Evolutionary conservation across 805 yeast genomes (phyloP).

Genomic region (Cyberlindnera americana): DNA sequence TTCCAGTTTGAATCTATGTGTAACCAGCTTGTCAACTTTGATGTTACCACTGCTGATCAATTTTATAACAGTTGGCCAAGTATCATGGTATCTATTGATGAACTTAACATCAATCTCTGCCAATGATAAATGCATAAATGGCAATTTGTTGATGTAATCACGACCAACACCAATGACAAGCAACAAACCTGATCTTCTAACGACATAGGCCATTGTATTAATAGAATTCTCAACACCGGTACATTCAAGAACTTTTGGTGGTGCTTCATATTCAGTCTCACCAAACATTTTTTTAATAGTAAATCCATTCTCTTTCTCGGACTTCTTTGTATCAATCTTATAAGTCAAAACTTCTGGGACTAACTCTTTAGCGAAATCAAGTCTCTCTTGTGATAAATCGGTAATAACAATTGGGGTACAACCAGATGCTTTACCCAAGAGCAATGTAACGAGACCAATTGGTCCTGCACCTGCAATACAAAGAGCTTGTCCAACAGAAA

Average conservation of each 20-base stretch:
- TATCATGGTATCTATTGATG: constrained; percentile 51
- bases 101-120: constrained; percentile 50
- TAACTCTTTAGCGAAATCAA: constrained; percentile 43
- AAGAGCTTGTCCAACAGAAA: constrained; percentile 46
- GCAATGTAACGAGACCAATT: constrained; percentile 48
- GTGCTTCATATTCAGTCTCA: constrained; percentile 34
- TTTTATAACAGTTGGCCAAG: constrained; percentile 56
- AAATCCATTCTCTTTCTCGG: constrained; percentile 36
- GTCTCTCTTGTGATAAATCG: constrained; percentile 42
- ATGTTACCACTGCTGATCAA: constrained; percentile 42
- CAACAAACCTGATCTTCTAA: constrained; percentile 44
- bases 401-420: constrained; percentile 50
- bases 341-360: constrained; percentile 46
- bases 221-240: constrained; percentile 51
- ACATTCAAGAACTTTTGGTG: constrained; percentile 48
- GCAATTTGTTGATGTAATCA: constrained; percentile 42
- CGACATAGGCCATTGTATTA: constrained; percentile 42
- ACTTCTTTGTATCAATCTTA: constrained; percentile 33
- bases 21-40: constrained; percentile 43
- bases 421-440: constrained; percentile 49
- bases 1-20: constrained; percentile 46
- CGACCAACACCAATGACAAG: constrained; percentile 52
- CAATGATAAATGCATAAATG: constrained; percentile 51
- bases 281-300: constrained; percentile 37
- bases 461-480: constrained; percentile 57